Conservation (phyloP, 1,284 basidiomycete species). For the Apiotrichum brassicae region DNA sequence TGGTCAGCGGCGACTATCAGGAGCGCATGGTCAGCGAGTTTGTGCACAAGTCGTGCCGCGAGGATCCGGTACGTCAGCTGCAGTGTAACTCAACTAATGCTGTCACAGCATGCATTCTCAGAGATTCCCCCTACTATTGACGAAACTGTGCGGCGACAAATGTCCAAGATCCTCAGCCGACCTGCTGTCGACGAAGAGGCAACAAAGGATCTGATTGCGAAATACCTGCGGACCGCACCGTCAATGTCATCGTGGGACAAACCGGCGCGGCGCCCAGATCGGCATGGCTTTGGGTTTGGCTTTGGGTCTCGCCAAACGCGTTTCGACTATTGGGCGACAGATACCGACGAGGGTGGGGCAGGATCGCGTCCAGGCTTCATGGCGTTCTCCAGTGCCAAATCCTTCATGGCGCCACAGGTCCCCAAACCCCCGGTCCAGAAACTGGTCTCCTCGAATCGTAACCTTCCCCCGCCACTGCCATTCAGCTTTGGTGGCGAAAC, state of each 20-base stretch:
- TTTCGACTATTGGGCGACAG: slow-evolving; percentile 43
- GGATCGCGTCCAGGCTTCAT: slow-evolving; percentile 10
- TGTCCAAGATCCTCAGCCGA: slow-evolving; percentile 31
- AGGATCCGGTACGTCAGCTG: slow-evolving; percentile 20
- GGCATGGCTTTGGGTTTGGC: too few species aligned
- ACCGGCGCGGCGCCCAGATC: slow-evolving; percentile 31
- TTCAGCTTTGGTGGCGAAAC: slow-evolving; percentile 34
- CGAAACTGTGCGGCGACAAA: slow-evolving; percentile 22
- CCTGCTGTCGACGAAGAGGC: slow-evolving; percentile 25
- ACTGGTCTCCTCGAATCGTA: slow-evolving; percentile 29
- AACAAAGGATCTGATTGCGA: slow-evolving; percentile 36
- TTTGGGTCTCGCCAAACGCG: too few species aligned
- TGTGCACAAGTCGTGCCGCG: slow-evolving; percentile 21
- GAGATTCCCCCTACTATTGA: slow-evolving; percentile 30
- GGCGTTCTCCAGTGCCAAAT: slow-evolving; percentile 12
- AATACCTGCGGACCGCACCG: slow-evolving; percentile 38
- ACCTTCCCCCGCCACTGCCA: slow-evolving; percentile 33
- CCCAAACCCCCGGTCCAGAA: slow-evolving; percentile 25
- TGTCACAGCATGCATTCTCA: slow-evolving; percentile 27
- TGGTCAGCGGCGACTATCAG: slow-evolving; percentile 41
- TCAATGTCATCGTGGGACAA: slow-evolving; percentile 41
- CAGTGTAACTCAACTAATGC: too few species aligned
- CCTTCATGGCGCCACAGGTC: slow-evolving; percentile 7
- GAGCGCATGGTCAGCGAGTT: slow-evolving; percentile 42
- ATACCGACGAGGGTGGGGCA: slow-evolving; percentile 41